phyloP scores from a whole-genome alignment of 371 early-diverging fungal species.

The Batkoa obscura region DNA sequence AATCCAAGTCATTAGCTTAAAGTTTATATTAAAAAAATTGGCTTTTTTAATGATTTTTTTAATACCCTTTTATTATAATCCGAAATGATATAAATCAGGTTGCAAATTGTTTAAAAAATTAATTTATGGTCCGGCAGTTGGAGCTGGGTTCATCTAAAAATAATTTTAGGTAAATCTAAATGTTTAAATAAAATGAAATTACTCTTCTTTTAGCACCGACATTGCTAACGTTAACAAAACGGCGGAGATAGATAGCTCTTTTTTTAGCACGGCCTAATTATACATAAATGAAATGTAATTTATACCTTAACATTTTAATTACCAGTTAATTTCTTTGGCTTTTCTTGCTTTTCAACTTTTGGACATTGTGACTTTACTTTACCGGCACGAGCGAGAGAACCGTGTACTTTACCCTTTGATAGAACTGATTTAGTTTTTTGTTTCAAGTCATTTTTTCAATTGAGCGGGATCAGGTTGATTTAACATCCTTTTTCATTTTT shows the following conservation, averaged over 20 bases:
- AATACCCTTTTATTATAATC: too few relatives aligned
- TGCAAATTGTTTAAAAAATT: not conserved
- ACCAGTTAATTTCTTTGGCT: constrained; percentile 81
- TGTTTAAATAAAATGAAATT: constrained; percentile 7
- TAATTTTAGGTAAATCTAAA: not conserved
- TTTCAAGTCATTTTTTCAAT: too few relatives aligned
- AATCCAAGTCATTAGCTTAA: too few relatives aligned
- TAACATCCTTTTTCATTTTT: too few relatives aligned
- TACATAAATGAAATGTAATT: not conserved
- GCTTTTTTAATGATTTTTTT: too few relatives aligned
- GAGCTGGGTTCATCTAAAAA: constrained; percentile 48
- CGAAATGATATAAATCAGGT: too few relatives aligned
- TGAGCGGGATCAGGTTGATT: too few relatives aligned
- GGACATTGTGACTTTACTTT: constrained; percentile 99
- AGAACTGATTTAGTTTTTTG: too few relatives aligned
- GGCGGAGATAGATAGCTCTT: constrained; percentile 93
- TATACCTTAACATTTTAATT: not conserved
- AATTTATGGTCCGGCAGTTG: constrained; percentile 12
- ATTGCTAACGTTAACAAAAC: constrained; percentile 85
- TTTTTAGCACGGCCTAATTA: constrained; percentile 87
- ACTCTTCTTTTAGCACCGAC: constrained; percentile 78
- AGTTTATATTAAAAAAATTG: too few relatives aligned
- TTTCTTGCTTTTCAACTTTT: constrained; percentile 96
- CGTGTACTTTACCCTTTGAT: constrained; percentile 98
- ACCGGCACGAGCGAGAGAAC: constrained; percentile 99